Evolutionary conservation across 2,329 filamentous ascomycete species (phyloP), one percentile per base, ranked within the genome.

Genomic region (Penicillium vulpinum): DNA sequence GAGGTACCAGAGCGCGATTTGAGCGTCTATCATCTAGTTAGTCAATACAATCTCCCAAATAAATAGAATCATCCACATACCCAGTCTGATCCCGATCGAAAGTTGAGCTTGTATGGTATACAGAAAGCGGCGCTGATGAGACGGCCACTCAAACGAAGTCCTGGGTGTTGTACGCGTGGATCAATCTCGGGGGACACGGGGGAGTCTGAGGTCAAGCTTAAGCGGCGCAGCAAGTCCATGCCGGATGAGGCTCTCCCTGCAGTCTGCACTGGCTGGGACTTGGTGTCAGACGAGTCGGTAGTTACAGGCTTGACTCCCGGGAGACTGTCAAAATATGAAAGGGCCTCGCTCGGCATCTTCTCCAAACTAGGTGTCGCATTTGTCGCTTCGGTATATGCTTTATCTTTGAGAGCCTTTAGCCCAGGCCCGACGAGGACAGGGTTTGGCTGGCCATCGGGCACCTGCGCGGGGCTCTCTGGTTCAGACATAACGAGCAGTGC

Each of bases 1-100:
- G 93, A 97, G 57, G 92, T 93, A 54, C 93, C 93, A 59, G 89
- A 88, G 26, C 92, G 89, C 59, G 86, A 81, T 66, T 85, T 86
- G 54, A 97, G 78, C 70, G 90, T 85, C 90, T 93, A 51, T 45
- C 57, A 15, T 39, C 29, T 35, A 10, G 47, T 43, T 29, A 45
- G 63, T 51, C 44, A 38, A 16, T 26, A 36, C 53, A 4, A 49
- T 45, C 35, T 43, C 36, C 26, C 24, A 38, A 8, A 13, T 22
- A 39, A 26, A 38, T 4, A 11, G 15, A 47, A 11, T 41, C 28
- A 21, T 6, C 11, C 28, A 61, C 77, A 61, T 75, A 83, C 81
- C 85, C 85, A 88, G 60, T 84, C 80, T 22, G 78, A 77, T 16
- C 80, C 79, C 22, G 78, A 71, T 33, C 78, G 76, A 62, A 81